Conservation (phyloP, 495 filamentous ascomycete genomes). For the Penicillium alfredii region DNA sequence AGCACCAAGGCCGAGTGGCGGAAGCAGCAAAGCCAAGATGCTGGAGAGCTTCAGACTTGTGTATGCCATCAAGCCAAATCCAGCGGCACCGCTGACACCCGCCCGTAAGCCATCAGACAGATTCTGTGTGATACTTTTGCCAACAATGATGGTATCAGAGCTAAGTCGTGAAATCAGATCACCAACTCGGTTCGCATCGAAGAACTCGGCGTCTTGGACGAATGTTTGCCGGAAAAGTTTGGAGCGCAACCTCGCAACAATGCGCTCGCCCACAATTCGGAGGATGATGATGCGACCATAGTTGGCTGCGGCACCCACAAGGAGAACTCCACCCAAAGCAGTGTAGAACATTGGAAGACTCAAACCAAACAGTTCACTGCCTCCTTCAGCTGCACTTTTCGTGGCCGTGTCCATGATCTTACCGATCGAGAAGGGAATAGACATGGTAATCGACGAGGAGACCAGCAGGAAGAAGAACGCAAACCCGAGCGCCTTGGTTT, state of each 20-base stretch:
- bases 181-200: conserved; percentile 94
- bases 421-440: conserved; percentile 91
- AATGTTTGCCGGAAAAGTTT: conserved; percentile 87
- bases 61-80: conserved; percentile 86
- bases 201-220: conserved; percentile 95
- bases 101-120: conserved; percentile 88
- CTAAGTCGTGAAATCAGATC: conserved; percentile 92
- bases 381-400: conserved; percentile 43
- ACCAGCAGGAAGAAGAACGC: conserved; percentile 81
- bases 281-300: conserved; percentile 91
- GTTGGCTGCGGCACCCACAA: conserved; percentile 75
- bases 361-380: conserved; percentile 61
- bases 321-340: conserved; percentile 62
- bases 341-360: conserved; percentile 72
- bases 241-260: conserved; percentile 82
- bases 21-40: conserved; percentile 78
- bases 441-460: conserved; percentile 87
- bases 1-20: conserved; percentile 84
- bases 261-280: conserved; percentile 90
- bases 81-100: conserved; percentile 79
- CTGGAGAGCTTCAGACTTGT: conserved; percentile 86
- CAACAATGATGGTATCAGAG: conserved; percentile 94
- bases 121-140: conserved; percentile 97
- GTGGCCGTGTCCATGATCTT: conserved; percentile 88
- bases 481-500: conserved; percentile 66